These are phyloP conservation scores for Isatis lusitanica DNA, from an alignment of 441 rosid species.

Conservation along the genomic window DNA sequence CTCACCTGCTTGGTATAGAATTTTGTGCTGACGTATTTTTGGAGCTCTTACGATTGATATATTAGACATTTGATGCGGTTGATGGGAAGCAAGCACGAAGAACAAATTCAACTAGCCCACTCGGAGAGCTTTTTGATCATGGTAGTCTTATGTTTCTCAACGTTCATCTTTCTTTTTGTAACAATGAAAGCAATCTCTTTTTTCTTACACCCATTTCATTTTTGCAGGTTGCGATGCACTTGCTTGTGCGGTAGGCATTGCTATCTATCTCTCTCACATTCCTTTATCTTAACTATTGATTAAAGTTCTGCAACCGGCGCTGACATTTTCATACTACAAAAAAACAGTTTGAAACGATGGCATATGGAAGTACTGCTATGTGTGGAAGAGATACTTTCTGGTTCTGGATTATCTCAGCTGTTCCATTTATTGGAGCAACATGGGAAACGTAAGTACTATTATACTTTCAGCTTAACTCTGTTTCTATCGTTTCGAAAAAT, in stretches of 20 bases:
- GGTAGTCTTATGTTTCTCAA: constrained; percentile 47
- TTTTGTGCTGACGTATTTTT: constrained; percentile 4
- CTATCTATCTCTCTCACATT: neutral
- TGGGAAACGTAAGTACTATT: constrained; percentile 96
- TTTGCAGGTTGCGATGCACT: constrained; percentile 96
- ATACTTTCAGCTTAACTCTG: constrained; percentile 7
- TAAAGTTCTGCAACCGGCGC: neutral
- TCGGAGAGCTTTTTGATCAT: constrained; percentile 98
- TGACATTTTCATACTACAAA: neutral
- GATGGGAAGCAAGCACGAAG: constrained; percentile 99
- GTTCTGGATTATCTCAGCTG: constrained; percentile 95
- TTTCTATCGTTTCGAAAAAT: neutral
- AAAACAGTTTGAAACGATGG: constrained; percentile 77
- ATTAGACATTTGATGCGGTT: constrained; percentile 96
- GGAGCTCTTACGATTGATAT: constrained; percentile 1
- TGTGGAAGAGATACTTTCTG: constrained; percentile 87
- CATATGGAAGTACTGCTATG: constrained; percentile 94
- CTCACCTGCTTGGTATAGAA: constrained; percentile 5
- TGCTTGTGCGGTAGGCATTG: constrained; percentile 86
- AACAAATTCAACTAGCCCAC: constrained; percentile 89
- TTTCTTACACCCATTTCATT: constrained; percentile 21
- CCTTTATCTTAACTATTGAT: constrained; percentile 2
- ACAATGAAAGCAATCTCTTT: too few species aligned
- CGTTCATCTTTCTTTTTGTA: neutral
- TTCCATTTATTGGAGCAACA: constrained; percentile 91